Evolutionary conservation across 106 monocot species (phyloP).

Genomic region (Apostasia shenzhenica): DNA sequence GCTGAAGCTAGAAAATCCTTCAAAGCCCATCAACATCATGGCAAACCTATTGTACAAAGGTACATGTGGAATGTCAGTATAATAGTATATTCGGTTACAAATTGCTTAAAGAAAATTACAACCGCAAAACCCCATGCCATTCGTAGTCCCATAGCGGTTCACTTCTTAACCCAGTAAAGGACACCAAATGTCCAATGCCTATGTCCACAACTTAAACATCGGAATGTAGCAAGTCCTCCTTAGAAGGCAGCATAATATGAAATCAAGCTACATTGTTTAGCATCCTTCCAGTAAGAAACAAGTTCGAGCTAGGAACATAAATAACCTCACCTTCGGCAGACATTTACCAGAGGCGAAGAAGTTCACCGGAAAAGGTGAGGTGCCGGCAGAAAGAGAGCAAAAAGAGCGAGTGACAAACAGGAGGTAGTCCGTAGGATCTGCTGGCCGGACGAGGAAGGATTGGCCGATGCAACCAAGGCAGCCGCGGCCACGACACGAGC

Average conservation of each 20-base stretch:
- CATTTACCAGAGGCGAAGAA: background rate
- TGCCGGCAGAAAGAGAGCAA: slow-evolving; percentile 3
- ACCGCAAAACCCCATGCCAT: no score
- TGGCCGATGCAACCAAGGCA: slow-evolving; percentile 26
- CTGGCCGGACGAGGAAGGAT: slow-evolving; percentile 12
- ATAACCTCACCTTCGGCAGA: slow-evolving; percentile 5
- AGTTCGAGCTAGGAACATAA: no score
- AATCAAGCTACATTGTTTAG: background rate
- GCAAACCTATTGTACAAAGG: no score
- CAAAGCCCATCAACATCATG: no score
- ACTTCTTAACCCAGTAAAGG: background rate
- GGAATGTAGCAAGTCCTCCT: background rate
- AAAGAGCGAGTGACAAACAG: slow-evolving; percentile 16
- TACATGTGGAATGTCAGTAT: no score
- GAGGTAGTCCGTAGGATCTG: slow-evolving; percentile 12
- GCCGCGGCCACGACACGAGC: slow-evolving; percentile 8
- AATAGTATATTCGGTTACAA: no score
- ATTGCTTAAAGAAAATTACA: no score
- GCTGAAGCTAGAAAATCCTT: no score
- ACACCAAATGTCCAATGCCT: background rate
- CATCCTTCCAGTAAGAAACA: background rate
- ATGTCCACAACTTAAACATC: no score
- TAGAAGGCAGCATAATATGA: no score
- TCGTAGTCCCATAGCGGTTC: no score
- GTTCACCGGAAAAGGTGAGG: slow-evolving; percentile 5